phyloP scores from a whole-genome alignment of 2,329 filamentous ascomycete genomes.

The Fusarium subtropicale region DNA sequence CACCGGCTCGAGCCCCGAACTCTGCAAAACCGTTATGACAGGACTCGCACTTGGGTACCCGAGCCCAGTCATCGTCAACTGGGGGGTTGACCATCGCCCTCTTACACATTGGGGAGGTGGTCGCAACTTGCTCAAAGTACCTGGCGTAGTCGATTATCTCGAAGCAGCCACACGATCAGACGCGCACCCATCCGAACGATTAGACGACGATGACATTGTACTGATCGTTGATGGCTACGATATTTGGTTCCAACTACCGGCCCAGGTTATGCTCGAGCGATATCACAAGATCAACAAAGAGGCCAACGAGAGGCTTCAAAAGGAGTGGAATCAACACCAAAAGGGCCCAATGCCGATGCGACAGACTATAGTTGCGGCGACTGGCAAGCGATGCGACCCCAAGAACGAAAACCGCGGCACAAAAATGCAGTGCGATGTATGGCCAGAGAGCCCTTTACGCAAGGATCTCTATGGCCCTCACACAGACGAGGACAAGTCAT shows the following conservation, averaged over 20 bases:
- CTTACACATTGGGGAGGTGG: constrained; percentile 5
- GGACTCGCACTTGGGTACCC: constrained; percentile 18
- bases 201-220: constrained; percentile 9
- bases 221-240: constrained; percentile 15
- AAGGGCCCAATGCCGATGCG: constrained; percentile 11
- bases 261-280: constrained; percentile 17
- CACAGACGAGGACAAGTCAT: neutral
- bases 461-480: constrained; percentile 8
- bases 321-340: constrained; percentile 1
- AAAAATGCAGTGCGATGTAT: constrained; percentile 2
- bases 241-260: constrained; percentile 21
- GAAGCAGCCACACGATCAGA: constrained; percentile 15
- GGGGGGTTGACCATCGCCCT: constrained; percentile 1
- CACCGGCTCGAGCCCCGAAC: constrained; percentile 1
- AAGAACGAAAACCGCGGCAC: neutral
- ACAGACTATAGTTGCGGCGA: constrained; percentile 14
- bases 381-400: constrained; percentile 1
- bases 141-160: constrained; percentile 13
- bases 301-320: constrained; percentile 17
- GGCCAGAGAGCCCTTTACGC: constrained; percentile 9
- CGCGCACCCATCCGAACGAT: constrained; percentile 5
- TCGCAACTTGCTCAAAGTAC: constrained; percentile 6
- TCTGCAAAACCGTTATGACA: constrained; percentile 13
- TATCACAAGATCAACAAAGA: constrained; percentile 21
- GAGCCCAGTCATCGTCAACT: constrained; percentile 18